Conservation (phyloP, 495 filamentous ascomycete genomes). For the Platismatia glauca region DNA sequence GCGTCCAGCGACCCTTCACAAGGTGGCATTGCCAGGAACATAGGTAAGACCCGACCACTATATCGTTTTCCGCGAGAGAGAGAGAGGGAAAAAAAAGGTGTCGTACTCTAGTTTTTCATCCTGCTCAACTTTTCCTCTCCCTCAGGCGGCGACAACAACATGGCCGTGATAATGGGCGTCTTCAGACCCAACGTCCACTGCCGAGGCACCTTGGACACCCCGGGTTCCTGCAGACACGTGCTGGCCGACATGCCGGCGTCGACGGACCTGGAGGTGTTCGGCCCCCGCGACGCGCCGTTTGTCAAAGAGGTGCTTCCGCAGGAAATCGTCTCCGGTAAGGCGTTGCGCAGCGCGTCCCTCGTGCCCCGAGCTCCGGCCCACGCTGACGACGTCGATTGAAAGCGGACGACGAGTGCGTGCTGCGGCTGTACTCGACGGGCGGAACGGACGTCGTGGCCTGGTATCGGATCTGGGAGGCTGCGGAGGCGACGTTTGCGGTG, state of each 20-base stretch:
- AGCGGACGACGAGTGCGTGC: background rate
- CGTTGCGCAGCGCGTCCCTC: too few species aligned
- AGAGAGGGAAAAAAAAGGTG: background rate
- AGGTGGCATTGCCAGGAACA: constrained; percentile 8
- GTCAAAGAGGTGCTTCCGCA: background rate
- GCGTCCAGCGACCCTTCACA: background rate
- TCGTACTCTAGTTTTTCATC: background rate
- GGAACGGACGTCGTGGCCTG: background rate
- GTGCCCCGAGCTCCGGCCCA: background rate
- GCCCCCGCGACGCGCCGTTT: background rate
- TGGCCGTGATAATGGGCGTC: constrained; percentile 1
- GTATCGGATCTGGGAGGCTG: constrained; percentile 8
- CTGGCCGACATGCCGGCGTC: constrained; percentile 8
- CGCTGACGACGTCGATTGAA: background rate
- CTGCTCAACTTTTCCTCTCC: too few species aligned
- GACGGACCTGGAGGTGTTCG: background rate
- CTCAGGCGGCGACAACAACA: constrained; percentile 13
- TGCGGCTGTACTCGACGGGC: background rate
- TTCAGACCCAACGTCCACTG: constrained; percentile 6
- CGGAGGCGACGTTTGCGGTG: constrained; percentile 4
- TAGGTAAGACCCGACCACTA: constrained; percentile 1
- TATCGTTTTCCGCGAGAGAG: background rate
- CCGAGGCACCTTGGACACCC: background rate
- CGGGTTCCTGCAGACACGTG: background rate
- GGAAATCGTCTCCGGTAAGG: background rate